A percentile compares a stretch with the other conserved stretches of the same genome.
Evolutionary conservation across 208 protist genomes (phyloP).

Genomic region (Leptomonas seymouri): DNA sequence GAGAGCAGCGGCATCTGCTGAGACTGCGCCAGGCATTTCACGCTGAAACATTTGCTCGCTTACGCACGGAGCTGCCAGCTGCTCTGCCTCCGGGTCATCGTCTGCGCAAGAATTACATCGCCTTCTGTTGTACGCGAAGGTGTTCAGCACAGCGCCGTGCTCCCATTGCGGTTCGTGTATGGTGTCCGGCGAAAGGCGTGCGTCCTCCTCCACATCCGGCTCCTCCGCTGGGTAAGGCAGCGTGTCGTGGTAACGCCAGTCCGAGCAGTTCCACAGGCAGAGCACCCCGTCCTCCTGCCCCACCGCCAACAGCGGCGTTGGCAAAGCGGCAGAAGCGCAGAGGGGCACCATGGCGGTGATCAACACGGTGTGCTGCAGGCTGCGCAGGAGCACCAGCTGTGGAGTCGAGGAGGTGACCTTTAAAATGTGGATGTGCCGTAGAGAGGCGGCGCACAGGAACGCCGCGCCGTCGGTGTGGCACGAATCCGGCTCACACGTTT

Average conservation of each 20-base stretch:
- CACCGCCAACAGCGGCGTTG: slow-evolving; percentile 32
- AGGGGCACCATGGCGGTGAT: slow-evolving; percentile 24
- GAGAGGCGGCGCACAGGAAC: slow-evolving; percentile 38
- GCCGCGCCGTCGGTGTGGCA: background rate
- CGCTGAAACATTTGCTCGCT: slow-evolving; percentile 1
- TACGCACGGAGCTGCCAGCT: background rate
- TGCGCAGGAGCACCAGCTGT: slow-evolving; percentile 29
- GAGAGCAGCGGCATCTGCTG: slow-evolving; percentile 4
- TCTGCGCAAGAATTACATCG: slow-evolving; percentile 17
- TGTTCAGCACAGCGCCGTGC: slow-evolving; percentile 27
- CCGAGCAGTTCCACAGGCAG: slow-evolving; percentile 30
- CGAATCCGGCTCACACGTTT: background rate
- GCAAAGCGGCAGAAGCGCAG: slow-evolving; percentile 16
- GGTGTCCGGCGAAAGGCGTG: background rate
- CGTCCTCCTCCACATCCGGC: slow-evolving; percentile 36
- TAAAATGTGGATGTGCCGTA: slow-evolving; percentile 33
- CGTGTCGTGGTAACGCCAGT: slow-evolving; percentile 40
- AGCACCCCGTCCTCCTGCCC: slow-evolving; percentile 56
- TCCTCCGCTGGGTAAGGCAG: slow-evolving; percentile 45
- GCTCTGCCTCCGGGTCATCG: background rate
- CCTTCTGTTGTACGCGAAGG: slow-evolving; percentile 42
- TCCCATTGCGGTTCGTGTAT: slow-evolving; percentile 29
- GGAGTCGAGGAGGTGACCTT: slow-evolving; percentile 12
- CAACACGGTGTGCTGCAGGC: slow-evolving; percentile 18
- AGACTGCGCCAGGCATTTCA: slow-evolving; percentile 14